A percentile compares a stretch with the other conserved stretches of the same genome.
phyloP scores from a whole-genome alignment of 495 filamentous ascomycete species.

The Penicillium cosmopolitanum region DNA sequence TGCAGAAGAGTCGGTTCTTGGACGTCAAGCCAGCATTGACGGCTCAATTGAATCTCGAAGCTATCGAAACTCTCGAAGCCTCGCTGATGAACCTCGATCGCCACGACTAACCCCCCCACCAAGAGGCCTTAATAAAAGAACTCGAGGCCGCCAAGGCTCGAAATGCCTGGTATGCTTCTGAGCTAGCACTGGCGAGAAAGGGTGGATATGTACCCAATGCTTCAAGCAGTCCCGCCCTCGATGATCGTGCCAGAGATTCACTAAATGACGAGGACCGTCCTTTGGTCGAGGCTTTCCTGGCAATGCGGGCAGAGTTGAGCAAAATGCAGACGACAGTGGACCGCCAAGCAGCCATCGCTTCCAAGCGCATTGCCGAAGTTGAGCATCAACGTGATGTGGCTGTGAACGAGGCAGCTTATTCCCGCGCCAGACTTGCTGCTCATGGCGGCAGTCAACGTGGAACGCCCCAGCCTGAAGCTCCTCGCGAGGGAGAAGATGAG shows the following conservation, averaged over 20 bases:
- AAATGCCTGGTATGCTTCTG: conserved; percentile 97
- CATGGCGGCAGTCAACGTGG: conserved; percentile 72
- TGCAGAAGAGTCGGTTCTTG: conserved; percentile 49
- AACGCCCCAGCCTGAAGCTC: conserved; percentile 69
- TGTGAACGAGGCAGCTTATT: conserved; percentile 89
- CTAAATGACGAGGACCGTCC: conserved; percentile 91
- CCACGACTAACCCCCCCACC: conserved; percentile 50
- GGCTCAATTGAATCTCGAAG: conserved; percentile 47
- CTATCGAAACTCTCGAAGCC: conserved; percentile 42
- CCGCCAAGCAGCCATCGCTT: conserved; percentile 79
- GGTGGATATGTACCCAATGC: conserved; percentile 79
- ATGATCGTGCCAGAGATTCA: conserved; percentile 72
- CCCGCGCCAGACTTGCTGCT: conserved; percentile 88
- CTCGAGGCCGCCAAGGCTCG: conserved; percentile 79
- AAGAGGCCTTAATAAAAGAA: conserved; percentile 71
- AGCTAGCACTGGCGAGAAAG: conserved; percentile 86
- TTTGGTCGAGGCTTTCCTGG: conserved; percentile 87
- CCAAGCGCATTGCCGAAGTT: conserved; percentile 86
- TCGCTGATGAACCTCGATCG: conserved; percentile 50
- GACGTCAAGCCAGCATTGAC: conserved; percentile 47
- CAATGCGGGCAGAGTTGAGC: conserved; percentile 81
- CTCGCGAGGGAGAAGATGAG: conserved; percentile 63
- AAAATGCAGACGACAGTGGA: conserved; percentile 82
- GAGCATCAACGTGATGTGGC: conserved; percentile 93
- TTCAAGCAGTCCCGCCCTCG: conserved; percentile 72